Percentiles rank a stretch among this genome's conserved stretches.
Conservation (phyloP, 495 filamentous ascomycete species). For the Annulohypoxylon stygium region DNA sequence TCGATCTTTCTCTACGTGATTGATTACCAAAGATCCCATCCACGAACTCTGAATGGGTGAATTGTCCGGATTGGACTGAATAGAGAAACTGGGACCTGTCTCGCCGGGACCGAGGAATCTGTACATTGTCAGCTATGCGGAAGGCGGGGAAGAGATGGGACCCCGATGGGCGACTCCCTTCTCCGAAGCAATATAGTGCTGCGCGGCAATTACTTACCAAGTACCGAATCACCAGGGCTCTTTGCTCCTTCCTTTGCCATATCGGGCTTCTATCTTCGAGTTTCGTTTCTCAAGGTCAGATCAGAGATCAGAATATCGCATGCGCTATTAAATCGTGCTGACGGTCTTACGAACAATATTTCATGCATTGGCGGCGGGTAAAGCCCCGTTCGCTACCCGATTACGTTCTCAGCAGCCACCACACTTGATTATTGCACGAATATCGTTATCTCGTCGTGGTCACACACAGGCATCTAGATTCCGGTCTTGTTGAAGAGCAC, state of each 20-base stretch:
- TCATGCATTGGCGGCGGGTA: slow-evolving; percentile 1
- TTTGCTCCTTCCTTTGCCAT: neutral
- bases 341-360: neutral
- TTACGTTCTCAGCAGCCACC: neutral
- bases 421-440: neutral
- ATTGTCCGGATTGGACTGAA: slow-evolving; percentile 23
- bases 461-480: neutral
- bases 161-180: slow-evolving; percentile 1
- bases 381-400: slow-evolving; percentile 4
- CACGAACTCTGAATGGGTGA: slow-evolving; percentile 23
- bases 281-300: neutral
- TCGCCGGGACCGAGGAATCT: slow-evolving; percentile 19
- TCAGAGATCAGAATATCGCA: slow-evolving; percentile 9
- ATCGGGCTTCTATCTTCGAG: slow-evolving; percentile 10
- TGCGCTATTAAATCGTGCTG: slow-evolving; percentile 10
- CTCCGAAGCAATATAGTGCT: neutral
- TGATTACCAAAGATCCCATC: neutral
- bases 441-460: neutral
- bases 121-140: neutral
- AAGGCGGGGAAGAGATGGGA: slow-evolving; percentile 5
- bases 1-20: slow-evolving; percentile 3
- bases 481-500: neutral
- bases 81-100: slow-evolving; percentile 31
- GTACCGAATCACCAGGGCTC: neutral
- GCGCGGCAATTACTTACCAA: neutral